phyloP scores from a whole-genome alignment of 176 grass and related monocot genomes.

The Saccharum officinarum region DNA sequence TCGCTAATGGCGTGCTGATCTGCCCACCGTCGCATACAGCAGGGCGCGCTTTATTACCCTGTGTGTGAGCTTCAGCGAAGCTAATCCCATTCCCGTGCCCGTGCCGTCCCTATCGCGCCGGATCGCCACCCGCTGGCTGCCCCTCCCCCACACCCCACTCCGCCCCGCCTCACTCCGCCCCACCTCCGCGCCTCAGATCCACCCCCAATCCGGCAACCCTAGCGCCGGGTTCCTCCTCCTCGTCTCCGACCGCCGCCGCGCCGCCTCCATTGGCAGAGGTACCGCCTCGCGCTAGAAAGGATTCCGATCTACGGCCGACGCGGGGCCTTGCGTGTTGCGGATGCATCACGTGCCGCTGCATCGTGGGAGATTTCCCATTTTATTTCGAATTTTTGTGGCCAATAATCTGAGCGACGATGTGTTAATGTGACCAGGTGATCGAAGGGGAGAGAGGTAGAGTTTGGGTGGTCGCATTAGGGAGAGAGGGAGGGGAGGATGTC shows the following conservation, averaged over 20 bases:
- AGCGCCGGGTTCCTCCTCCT: conserved; percentile 20
- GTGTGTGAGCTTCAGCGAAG: not conserved
- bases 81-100: not conserved
- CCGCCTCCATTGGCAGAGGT: conserved; percentile 28
- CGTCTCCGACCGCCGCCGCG: not conserved
- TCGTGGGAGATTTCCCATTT: not conserved
- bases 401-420: not conserved
- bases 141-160: not conserved
- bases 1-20: conserved; percentile 32
- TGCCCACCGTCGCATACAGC: not conserved
- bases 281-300: not conserved
- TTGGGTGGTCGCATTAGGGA: not conserved
- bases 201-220: conserved; percentile 29
- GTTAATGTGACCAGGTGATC: conserved; percentile 21
- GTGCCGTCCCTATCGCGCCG: conserved; percentile 41
- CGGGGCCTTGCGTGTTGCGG: not conserved
- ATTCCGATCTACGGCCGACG: not conserved
- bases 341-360: not conserved
- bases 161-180: not conserved
- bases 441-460: not conserved
- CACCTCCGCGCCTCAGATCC: conserved; percentile 32
- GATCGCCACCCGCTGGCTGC: conserved; percentile 48
- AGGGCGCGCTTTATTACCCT: not conserved
- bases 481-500: conserved; percentile 52
- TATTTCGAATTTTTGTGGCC: not conserved